These are phyloP conservation scores for Tuctoria greenei DNA, from an alignment of 176 grass and related monocot species.

Conservation along the genomic window DNA sequence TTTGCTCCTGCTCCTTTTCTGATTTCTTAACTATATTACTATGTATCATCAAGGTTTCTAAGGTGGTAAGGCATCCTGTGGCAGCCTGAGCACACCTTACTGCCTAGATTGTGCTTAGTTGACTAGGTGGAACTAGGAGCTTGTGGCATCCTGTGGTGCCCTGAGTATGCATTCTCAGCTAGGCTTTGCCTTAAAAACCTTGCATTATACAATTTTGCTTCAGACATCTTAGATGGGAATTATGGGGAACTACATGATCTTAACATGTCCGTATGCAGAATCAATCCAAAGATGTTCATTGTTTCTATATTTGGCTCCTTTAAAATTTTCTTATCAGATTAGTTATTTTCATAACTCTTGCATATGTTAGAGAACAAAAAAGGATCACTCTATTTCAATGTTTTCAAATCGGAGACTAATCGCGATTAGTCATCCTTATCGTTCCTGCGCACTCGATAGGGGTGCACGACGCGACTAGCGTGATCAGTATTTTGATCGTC, in stretches of 20 bases:
- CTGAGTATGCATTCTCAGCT: not conserved
- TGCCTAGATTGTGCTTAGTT: not conserved
- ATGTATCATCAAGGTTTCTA: not conserved
- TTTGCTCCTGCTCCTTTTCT: conserved; percentile 2
- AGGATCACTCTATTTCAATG: not conserved
- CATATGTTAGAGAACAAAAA: not conserved
- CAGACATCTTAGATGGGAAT: not conserved
- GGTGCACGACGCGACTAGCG: too few relatives aligned
- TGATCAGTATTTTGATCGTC: too few relatives aligned
- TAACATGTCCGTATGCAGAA: not conserved
- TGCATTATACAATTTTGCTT: not conserved
- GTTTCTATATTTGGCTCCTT: not conserved
- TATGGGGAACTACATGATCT: not conserved
- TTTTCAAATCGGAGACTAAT: too few relatives aligned
- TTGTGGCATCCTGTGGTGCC: not conserved
- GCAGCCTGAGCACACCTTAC: not conserved
- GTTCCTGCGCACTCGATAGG: too few relatives aligned
- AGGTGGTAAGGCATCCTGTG: too few relatives aligned
- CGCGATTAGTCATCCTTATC: too few relatives aligned
- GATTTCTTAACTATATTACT: not conserved
- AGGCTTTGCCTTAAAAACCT: not conserved
- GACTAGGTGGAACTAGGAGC: not conserved
- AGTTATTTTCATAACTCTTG: not conserved
- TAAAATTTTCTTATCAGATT: not conserved
- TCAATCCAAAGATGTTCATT: not conserved